A percentile compares a stretch with the other conserved stretches of the same genome.
Conservation (phyloP, 2,329 filamentous ascomycete species). For the Pyrenophora tritici-repentis region DNA sequence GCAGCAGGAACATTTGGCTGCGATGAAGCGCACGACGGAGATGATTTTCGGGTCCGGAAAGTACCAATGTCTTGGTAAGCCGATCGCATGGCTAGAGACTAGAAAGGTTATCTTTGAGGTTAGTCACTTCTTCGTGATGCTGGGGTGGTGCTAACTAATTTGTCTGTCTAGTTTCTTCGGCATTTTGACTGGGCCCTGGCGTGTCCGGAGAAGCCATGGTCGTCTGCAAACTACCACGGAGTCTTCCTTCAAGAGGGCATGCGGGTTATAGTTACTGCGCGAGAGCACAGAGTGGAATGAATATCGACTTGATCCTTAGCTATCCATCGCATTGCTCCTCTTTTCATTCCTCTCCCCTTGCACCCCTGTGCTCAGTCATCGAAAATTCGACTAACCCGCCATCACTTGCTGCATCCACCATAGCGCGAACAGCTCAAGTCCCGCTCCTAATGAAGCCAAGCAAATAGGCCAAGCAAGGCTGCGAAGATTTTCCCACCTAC, state of each 20-base stretch:
- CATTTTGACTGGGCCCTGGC: constrained; percentile 33
- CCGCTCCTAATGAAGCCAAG: too few relatives aligned
- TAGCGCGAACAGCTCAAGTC: too few relatives aligned
- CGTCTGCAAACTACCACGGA: constrained; percentile 21
- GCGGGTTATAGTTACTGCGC: constrained; percentile 28
- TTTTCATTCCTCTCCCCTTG: too few relatives aligned
- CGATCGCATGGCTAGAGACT: constrained; percentile 41
- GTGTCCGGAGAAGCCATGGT: constrained; percentile 28
- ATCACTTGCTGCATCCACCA: too few relatives aligned
- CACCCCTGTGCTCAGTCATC: too few relatives aligned
- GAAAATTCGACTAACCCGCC: too few relatives aligned
- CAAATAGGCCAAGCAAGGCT: too few relatives aligned
- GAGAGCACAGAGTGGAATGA: not conserved
- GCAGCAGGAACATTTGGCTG: constrained; percentile 10
- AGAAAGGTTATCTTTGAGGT: constrained; percentile 51
- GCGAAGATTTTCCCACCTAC: too few relatives aligned
- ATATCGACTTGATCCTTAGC: not conserved
- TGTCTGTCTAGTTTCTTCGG: constrained; percentile 17
- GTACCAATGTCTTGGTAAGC: constrained; percentile 39
- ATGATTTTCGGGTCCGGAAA: constrained; percentile 42
- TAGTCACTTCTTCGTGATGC: not conserved
- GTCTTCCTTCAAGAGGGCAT: constrained; percentile 28
- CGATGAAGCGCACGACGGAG: constrained; percentile 35
- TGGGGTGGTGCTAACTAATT: not conserved
- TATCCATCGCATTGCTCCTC: too few relatives aligned